Evolutionary conservation across 106 monocot genomes (phyloP), one percentile per base, ranked within the genome.

Genomic region (Apostasia shenzhenica): DNA sequence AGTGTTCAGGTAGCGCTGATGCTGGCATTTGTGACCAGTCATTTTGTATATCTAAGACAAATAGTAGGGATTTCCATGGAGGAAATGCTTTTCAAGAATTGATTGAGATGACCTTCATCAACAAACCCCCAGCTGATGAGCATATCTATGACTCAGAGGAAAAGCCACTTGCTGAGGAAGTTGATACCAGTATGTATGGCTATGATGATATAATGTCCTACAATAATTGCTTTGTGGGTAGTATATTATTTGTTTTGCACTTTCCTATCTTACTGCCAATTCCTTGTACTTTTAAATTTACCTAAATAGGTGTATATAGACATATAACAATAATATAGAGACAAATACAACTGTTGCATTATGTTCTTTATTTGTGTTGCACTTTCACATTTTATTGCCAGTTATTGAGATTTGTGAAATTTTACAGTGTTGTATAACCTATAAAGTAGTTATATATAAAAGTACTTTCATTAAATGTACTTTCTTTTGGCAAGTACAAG

Each of bases 101-200:
- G 78, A 14, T 77, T 66, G 81, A 84, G 67, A 79, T 87, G 85
- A 57, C 77, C 41, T 85, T 81, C 70, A 67, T 47, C 54, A 67
- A 54, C 63, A 87, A 77, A 43, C 85, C 94, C 2, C 94, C 94
- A 6, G 67, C 76, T 54, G 75, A 77, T 39, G 58, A 80, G 43
- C 59, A 80, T 48, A 69, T 46, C 39, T 45, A 12, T 13, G 55
- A 5, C 65, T 57, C 78, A 56, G 78, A 83, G 39, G 72, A 59
- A 64, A 69, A 68, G 70, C 13, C 59, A 49, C 51, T 49, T 65
- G n/a, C 37, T 61, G 55, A 42, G 10, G 60, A 62, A n/a, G 44
- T 55, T 68, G 13, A 55, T 42, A 38, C 41, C 10, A 71, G 7
- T 14, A 45, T 49, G 55, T 45, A 41, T 70, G 46, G 48, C 12